Base-by-base conservation (phyloP, 495 filamentous ascomycete species). In the Penicillium pancosmium region DNA sequence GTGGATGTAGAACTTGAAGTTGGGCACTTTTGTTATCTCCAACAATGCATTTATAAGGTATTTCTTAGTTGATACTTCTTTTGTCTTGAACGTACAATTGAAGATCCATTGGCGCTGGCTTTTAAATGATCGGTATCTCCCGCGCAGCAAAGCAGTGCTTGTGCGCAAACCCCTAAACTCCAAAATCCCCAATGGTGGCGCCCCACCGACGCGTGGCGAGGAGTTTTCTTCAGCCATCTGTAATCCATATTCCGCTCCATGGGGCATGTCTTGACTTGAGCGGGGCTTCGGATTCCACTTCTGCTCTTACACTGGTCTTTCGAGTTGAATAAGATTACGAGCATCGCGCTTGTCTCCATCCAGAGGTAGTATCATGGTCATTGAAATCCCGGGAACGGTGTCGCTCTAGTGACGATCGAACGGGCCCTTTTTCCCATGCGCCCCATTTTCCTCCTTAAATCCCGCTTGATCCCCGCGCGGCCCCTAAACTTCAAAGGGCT, bases 181-280 rank as follows among this genome's bases (percentile, higher is more conserved):
- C 21, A 25, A 27, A 13, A 10, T 13, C 19, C 18, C 23, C 9
- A n/a, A 12, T 23, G 46, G 23, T 9, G 46, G 21, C 9, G 46
- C 46, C 46, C 46, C 46, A 48, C 46, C 23, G 46, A 48, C 46
- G 46, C 46, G 46, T 48, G 46, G 46, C 46, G 46, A 48, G 46
- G 4, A 48, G 46, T 48, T 48, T 48, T 48, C 46, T 48, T 27
- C 43, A 6, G 3, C 16, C 15, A 46, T 46, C 18, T 31, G 27
- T 13, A 16, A 12, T n/a, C 21, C 9, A 27, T 25, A 48, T 27
- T 48, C 46, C 46, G 19, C 19, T 15, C 21, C 19, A 13, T 27
- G 21, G 46, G 23, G 11, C 18, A 48, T 48, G 18, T 44, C 19
- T 48, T 12, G 21, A 27, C 11, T 6, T 27, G 19, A 27, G 23